phyloP scores from a whole-genome alignment of 1,139 yeast species.

The Hemisphaericaspora subhashii region DNA sequence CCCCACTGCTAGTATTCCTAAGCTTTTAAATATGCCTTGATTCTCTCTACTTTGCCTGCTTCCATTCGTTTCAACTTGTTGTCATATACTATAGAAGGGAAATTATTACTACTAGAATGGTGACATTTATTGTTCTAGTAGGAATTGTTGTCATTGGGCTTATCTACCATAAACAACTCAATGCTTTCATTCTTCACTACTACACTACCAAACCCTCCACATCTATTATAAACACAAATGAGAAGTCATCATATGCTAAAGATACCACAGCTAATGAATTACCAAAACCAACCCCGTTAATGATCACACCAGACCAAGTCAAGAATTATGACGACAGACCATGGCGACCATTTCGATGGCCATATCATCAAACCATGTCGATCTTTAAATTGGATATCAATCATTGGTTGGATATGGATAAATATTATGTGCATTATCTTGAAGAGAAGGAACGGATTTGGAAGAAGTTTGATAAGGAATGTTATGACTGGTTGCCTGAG shows the following conservation, averaged over 20 bases:
- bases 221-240: too few relatives aligned
- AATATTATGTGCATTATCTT: slow-evolving; percentile 65
- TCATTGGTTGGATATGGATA: slow-evolving; percentile 82
- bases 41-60: too few relatives aligned
- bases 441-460: slow-evolving; percentile 61
- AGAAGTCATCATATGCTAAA: too few relatives aligned
- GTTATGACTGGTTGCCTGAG: slow-evolving; percentile 69
- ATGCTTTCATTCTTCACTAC: background rate
- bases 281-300: slow-evolving; percentile 59
- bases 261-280: slow-evolving; percentile 16
- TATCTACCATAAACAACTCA: background rate
- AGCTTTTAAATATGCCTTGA: too few relatives aligned
- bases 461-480: slow-evolving; percentile 58
- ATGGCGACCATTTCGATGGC: slow-evolving; percentile 82
- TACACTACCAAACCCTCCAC: background rate
- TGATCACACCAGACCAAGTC: slow-evolving; percentile 68
- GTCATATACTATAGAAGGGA: too few relatives aligned
- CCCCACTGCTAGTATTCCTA: too few relatives aligned
- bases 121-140: too few relatives aligned
- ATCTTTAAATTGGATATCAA: slow-evolving; percentile 66
- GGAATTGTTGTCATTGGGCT: background rate
- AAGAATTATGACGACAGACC: slow-evolving; percentile 69
- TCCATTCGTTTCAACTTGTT: too few relatives aligned
- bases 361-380: slow-evolving; percentile 79
- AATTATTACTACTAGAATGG: too few relatives aligned